Evolutionary conservation across 345 rosid species (phyloP), one percentile per base, ranked within the genome.

Genomic region (Moricandia moricandioides): DNA sequence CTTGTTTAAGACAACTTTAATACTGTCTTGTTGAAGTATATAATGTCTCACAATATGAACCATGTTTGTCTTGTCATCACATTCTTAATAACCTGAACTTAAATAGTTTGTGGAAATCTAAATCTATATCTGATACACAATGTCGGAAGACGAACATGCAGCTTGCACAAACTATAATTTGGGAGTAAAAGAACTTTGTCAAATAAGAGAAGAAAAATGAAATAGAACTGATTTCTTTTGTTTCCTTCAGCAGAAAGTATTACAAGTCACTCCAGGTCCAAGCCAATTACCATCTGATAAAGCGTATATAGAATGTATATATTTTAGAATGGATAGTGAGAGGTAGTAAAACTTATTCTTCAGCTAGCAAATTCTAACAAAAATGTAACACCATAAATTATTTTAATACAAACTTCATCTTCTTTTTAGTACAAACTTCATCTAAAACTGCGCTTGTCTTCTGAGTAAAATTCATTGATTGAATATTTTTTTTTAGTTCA

Each of bases 1-100:
- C 24, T 6, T 34, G 54, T 21, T 49, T 71, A 27, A 31, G 13
- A 51, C 45, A 33, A 18, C 31, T 34, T 21, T 14, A 12, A 34
- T 34, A 18, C 52, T 62, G 29, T 70, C 30, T 69, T n/a, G 55
- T 57, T 39, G 40, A 31, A 17, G 67, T 60, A 12, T 59, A 59
- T 60, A 60, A 18, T 58, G 43, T 40, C 18, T 40, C 61, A 16
- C 58, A 43, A 43, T 65, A 26, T 7, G 17, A 37, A 45, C 18
- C 51, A n/a, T 47, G n/a, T 33, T 62, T 37, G 33, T 17, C 3
- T 62, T 6, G 8, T 62, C 29, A 18, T 62, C 9, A 62, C 49
- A 62, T 62, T 35, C 49, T 35, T 62, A 8, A 34, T 62, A 16
- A 34, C 13, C 13, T 14, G n/a, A 14, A 33, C 43, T 27, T 58